Evolutionary conservation across 805 yeast genomes (phyloP), one percentile per base, ranked within the genome.

Genomic region (Teunomyces pallodes): DNA sequence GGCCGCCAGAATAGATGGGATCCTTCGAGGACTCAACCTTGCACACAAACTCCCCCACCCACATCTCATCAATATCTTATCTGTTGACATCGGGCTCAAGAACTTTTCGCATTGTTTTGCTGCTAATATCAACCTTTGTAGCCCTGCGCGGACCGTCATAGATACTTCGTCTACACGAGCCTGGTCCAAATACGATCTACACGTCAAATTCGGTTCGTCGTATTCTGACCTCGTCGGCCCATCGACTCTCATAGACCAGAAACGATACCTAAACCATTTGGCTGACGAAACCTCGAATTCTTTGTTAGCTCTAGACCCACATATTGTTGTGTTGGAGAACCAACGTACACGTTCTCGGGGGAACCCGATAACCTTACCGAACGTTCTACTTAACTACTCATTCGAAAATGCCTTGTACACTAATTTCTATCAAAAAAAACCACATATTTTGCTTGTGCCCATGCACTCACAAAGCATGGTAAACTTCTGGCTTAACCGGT

Each of bases 61-160:
- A 7, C 12, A 30, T 4, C 31, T 57, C 46, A 12, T 45, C 35
- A 50, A 47, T 27, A 36, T 62, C 9, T 46, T 70, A 3, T 59
- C 74, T 20, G 59, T 73, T 7, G 78, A 73, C 49, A 63, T 73
- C 9, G 78, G 78, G 5, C 51, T 72, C 47, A 71, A 70, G 55
- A 72, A 73, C 58, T 70, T 73, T 50, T 63, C 75, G 7, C 70
- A 64, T 48, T 71, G 76, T 54, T 57, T 44, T 13, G 36, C 41
- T n/a, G 42, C 46, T 14, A 29, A 24, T 24, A 32, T 43, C 26
- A 17, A 43, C 12, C 31, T 20, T 24, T 9, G 26, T 24, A 28
- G 24, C 14, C 35, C 14, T 13, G 28, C 36, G 13, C 27, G 33
- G 9, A 31, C 48, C 9, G 14, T 30, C 14, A 43, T 50, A 32